phyloP scores from a whole-genome alignment of 768 basidiomycete species.

The Boletus vermiculosoides region DNA sequence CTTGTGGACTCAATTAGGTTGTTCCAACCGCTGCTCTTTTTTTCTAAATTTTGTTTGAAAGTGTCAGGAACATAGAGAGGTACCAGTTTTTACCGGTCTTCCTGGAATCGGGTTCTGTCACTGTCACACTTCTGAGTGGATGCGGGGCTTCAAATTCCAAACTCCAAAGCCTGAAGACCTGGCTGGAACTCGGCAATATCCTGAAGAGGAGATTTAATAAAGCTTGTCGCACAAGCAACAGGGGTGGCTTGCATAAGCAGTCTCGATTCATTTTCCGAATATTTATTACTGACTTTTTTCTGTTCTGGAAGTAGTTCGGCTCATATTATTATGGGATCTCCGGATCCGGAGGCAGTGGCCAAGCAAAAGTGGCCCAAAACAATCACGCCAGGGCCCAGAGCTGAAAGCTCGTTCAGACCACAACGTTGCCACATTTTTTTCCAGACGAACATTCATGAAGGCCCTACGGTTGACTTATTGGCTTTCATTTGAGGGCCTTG shows the following conservation, averaged over 20 bases:
- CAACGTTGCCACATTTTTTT: neutral
- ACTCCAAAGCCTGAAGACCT: no score
- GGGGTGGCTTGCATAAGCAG: no score
- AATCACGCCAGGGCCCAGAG: neutral
- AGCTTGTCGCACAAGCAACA: neutral
- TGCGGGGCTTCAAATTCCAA: no score
- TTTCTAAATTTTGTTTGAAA: no score
- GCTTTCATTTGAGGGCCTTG: conserved; percentile 27
- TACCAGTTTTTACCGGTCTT: no score
- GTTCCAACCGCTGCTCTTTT: no score
- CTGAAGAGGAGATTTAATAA: no score
- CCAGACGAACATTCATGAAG: conserved; percentile 5
- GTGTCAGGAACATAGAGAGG: no score
- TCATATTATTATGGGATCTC: neutral
- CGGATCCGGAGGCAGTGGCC: neutral
- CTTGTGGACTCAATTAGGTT: no score
- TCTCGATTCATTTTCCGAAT: neutral
- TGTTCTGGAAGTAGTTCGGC: neutral
- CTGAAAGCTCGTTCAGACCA: neutral
- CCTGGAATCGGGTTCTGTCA: no score
- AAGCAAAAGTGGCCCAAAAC: conserved; percentile 10
- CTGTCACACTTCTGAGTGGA: no score
- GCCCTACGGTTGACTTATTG: neutral
- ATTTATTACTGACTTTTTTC: neutral
- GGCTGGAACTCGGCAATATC: no score